Conservation (phyloP, 2,329 filamentous ascomycete genomes). For the Aotearoamyces nothofagi region DNA sequence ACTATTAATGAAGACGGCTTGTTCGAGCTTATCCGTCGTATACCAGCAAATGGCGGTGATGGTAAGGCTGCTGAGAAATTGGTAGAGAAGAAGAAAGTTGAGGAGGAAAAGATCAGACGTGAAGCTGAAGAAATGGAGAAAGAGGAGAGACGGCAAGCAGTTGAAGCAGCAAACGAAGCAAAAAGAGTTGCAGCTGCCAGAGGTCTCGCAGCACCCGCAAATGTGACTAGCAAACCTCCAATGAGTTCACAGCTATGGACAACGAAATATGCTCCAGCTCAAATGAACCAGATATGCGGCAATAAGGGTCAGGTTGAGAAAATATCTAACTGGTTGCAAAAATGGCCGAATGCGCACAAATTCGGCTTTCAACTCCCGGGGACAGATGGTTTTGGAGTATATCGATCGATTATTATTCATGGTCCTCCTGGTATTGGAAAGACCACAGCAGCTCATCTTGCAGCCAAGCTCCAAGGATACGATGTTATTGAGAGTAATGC, state of each 20-base stretch:
- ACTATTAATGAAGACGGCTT: conserved; percentile 90
- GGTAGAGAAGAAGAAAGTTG: conserved; percentile 69
- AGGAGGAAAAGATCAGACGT: conserved; percentile 67
- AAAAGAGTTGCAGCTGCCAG: conserved; percentile 20
- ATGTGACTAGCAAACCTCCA: conserved; percentile 24
- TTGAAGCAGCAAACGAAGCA: conserved; percentile 35
- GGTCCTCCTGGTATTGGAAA: conserved; percentile 95
- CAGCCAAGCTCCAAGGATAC: conserved; percentile 83
- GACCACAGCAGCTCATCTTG: conserved; percentile 89
- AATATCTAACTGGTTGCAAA: conserved; percentile 73
- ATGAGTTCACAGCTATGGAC: conserved; percentile 68
- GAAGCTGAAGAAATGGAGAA: conserved; percentile 76
- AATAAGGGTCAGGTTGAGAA: conserved; percentile 87
- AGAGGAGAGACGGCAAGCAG: conserved; percentile 50
- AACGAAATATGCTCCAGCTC: conserved; percentile 82
- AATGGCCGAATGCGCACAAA: conserved; percentile 66
- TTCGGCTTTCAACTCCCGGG: conserved; percentile 72
- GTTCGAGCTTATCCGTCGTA: conserved; percentile 64
- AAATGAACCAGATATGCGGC: conserved; percentile 79
- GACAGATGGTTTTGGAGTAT: conserved; percentile 67
- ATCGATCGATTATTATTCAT: conserved; percentile 85
- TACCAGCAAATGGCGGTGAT: conserved; percentile 77
- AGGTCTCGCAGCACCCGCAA: conserved; percentile 23
- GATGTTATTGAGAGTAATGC: conserved; percentile 93
- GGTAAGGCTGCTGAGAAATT: conserved; percentile 78